These are phyloP conservation scores for Echria macrotheca DNA, from an alignment of 495 filamentous ascomycete species.

Conservation along the genomic window DNA sequence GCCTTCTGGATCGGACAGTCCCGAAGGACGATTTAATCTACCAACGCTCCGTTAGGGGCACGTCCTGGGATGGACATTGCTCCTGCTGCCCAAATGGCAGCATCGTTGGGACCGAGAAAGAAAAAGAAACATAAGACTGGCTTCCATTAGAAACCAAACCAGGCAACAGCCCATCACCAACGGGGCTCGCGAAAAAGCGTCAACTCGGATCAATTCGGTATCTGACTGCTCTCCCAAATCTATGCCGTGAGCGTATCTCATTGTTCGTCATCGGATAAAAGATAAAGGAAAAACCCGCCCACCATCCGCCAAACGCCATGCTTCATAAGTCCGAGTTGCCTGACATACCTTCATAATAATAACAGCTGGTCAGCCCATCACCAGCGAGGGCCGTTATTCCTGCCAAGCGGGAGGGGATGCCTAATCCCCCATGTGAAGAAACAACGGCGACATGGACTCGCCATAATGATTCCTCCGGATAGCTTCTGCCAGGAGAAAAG, in stretches of 20 bases:
- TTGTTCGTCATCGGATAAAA: no score
- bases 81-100: slow-evolving; percentile 47
- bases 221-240: slow-evolving; percentile 29
- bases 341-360: slow-evolving; percentile 9
- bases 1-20: slow-evolving; percentile 59
- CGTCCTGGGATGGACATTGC: slow-evolving; percentile 43
- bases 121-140: no score
- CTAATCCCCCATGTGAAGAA: slow-evolving; percentile 64
- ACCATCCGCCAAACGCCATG: slow-evolving; percentile 22
- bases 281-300: slow-evolving; percentile 10
- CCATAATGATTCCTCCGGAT: slow-evolving; percentile 94
- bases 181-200: slow-evolving; percentile 3
- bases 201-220: slow-evolving; percentile 22
- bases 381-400: no score
- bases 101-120: slow-evolving; percentile 39
- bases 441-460: slow-evolving; percentile 79
- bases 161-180: no score
- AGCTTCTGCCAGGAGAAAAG: slow-evolving; percentile 80
- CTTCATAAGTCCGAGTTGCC: slow-evolving; percentile 12
- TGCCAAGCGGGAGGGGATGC: no score
- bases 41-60: slow-evolving; percentile 53
- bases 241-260: slow-evolving; percentile 9
- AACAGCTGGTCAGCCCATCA: no score
- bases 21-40: slow-evolving; percentile 46
- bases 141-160: no score